Conservation (phyloP, 2,329 filamentous ascomycete genomes). For the Aotearoamyces nothofagi region DNA sequence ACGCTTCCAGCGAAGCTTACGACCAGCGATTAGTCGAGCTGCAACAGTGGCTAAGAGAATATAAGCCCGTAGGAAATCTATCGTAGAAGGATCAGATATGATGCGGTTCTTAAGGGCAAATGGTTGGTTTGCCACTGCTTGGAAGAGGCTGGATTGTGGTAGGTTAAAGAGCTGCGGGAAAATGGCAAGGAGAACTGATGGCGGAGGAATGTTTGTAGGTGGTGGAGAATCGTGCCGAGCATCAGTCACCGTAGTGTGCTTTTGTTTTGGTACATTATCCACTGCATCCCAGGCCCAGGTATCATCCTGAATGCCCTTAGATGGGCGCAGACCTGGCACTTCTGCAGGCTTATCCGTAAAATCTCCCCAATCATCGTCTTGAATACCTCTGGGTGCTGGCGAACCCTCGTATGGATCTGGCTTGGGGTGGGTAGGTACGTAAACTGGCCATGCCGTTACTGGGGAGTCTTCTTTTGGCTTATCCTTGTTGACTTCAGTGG, state of each 20-base stretch:
- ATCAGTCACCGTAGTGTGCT: conserved; percentile 2
- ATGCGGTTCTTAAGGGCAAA: conserved; percentile 45
- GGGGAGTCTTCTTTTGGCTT: conserved; percentile 17
- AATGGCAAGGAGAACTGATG: conserved; percentile 63
- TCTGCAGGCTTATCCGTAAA: conserved; percentile 27
- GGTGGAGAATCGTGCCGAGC: conserved; percentile 9
- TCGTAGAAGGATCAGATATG: conserved; percentile 43
- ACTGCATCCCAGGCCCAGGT: conserved; percentile 19
- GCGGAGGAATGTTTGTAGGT: conserved; percentile 79
- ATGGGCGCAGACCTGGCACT: conserved; percentile 7
- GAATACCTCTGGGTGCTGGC: conserved; percentile 14
- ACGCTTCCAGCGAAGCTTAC: conserved; percentile 79
- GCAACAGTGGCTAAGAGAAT: conserved; percentile 50
- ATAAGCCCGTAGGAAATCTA: conserved; percentile 49
- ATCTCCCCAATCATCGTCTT: conserved; percentile 36
- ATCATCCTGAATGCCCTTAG: conserved; percentile 11
- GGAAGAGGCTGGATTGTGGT: conserved; percentile 49
- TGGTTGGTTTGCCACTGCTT: conserved; percentile 42
- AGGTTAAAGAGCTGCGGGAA: conserved; percentile 58
- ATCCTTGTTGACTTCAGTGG: conserved; percentile 18
- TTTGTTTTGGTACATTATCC: conserved; percentile 9
- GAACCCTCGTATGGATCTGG: conserved; percentile 13
- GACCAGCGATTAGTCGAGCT: conserved; percentile 69
- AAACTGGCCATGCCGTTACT: conserved; percentile 17
- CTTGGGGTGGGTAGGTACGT: conserved; percentile 8